A percentile compares a stretch with the other conserved stretches of the same genome.
Evolutionary conservation across 768 basidiomycete genomes (phyloP).

Genomic region (Leccinum incarnatum): DNA sequence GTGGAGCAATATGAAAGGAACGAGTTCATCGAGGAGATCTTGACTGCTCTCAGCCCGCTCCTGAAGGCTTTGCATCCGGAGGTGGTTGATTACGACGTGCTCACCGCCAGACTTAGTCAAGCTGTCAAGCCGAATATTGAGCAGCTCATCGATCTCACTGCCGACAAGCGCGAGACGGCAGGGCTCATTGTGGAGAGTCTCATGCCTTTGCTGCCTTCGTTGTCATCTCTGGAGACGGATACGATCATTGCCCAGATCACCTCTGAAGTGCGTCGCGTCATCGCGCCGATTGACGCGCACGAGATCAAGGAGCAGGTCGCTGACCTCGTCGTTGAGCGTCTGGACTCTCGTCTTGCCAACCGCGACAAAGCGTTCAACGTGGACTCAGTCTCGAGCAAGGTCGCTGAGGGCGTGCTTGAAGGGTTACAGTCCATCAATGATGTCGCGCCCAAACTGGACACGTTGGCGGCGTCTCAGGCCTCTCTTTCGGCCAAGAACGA

Average conservation of each 20-base stretch:
- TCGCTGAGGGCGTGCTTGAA: constrained; percentile 51
- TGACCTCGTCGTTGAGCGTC: constrained; percentile 81
- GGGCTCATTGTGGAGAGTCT: constrained; percentile 74
- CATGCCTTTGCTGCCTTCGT: constrained; percentile 57
- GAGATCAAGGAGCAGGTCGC: constrained; percentile 89
- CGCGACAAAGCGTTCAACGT: constrained; percentile 69
- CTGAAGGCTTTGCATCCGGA: constrained; percentile 61
- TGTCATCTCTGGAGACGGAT: constrained; percentile 48
- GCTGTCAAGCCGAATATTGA: constrained; percentile 88
- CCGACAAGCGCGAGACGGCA: constrained; percentile 86
- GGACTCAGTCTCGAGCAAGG: constrained; percentile 53
- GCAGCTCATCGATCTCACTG: constrained; percentile 84
- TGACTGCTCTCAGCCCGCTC: constrained; percentile 56
- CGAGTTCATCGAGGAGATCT: constrained; percentile 57
- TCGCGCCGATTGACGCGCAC: constrained; percentile 77
- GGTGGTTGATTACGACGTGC: constrained; percentile 71
- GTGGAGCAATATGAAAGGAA: constrained; percentile 50
- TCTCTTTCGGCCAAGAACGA: constrained; percentile 37
- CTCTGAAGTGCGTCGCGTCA: constrained; percentile 65
- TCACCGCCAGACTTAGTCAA: constrained; percentile 66
- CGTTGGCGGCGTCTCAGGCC: constrained; percentile 43
- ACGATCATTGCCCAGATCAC: constrained; percentile 58
- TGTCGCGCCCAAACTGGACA: constrained; percentile 40
- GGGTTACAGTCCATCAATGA: constrained; percentile 41
- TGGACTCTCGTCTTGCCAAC: constrained; percentile 77